Base-by-base conservation (phyloP, 164 flowering plant species). In the Platanus orientalis region DNA sequence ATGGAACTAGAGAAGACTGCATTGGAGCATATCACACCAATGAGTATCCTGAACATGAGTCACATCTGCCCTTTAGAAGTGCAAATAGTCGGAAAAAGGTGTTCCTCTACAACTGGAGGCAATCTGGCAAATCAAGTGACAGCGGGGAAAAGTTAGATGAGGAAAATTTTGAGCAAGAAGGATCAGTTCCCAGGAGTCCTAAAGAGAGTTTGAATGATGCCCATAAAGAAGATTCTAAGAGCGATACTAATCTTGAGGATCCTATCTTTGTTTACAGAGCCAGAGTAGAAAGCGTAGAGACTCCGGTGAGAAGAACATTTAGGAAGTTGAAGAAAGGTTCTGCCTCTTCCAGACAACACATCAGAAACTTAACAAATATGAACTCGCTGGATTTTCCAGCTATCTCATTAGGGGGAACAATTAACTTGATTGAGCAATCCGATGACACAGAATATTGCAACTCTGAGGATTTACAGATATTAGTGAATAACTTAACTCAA, bases 61-160 rank as follows among this genome's bases (percentile, higher is more conserved):
- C 64, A 25, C 42, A 14, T 34, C 54, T 66, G 25, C 70, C 73
- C 24, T 45, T 51, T 28, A 66, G 50, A 66, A 42, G 61, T 13
- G 65, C 26, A 60, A 60, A 21, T 23, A 67, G 40, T 36, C 69
- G 39, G 56, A 73, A 81, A 63, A 83, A 75, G 62, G 90, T 91
- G 24, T 87, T 84, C 71, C 70, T 94, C 59, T 83, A 81, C 73
- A 94, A 91, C 57, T 94, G 99, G 99, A 85, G 80, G 83, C 64
- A 76, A 20, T 79, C 78, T 60, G 76, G 83, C 1, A 81, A 82
- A 51, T 68, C 58, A 19, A 82, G 84, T 63, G 87, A 80, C 34
- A 81, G 69, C 49, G 78, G 68, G 20, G 70, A 55, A 61, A 69
- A 68, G 32, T 25, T 65, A 44, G 78, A 61, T 53, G 78, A 48